Evolutionary conservation across 2,329 filamentous ascomycete genomes (phyloP).

Genomic region (Penicillium janthinellum): DNA sequence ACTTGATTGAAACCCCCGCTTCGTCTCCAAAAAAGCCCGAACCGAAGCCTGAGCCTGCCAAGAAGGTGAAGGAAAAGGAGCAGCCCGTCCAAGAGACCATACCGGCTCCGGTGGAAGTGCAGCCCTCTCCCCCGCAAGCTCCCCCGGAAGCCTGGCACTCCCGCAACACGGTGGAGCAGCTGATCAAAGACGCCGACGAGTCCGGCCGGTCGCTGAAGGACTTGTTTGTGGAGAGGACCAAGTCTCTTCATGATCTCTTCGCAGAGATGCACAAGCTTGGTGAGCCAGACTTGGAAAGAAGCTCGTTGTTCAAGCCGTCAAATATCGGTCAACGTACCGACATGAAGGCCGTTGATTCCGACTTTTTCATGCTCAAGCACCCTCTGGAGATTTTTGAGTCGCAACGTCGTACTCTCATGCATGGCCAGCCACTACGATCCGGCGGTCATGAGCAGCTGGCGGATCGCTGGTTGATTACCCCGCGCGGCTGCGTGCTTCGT

Average conservation of each 20-base stretch:
- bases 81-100: slow-evolving; percentile 26
- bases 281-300: slow-evolving; percentile 40
- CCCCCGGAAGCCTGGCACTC: slow-evolving; percentile 35
- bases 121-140: slow-evolving; percentile 8
- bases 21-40: slow-evolving; percentile 27
- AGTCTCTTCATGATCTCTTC: slow-evolving; percentile 41
- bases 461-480: slow-evolving; percentile 48
- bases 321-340: slow-evolving; percentile 45
- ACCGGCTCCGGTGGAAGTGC: slow-evolving; percentile 23
- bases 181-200: slow-evolving; percentile 43
- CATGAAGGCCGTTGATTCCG: slow-evolving; percentile 45
- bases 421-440: slow-evolving; percentile 46
- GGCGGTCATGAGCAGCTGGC: slow-evolving; percentile 40
- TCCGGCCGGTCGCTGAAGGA: slow-evolving; percentile 41
- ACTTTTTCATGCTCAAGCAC: slow-evolving; percentile 44
- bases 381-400: slow-evolving; percentile 46
- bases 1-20: slow-evolving; percentile 17
- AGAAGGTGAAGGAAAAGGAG: slow-evolving; percentile 31
- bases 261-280: slow-evolving; percentile 43
- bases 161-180: slow-evolving; percentile 44
- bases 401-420: slow-evolving; percentile 45
- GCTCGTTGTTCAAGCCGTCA: slow-evolving; percentile 45
- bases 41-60: slow-evolving; percentile 24
- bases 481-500: slow-evolving; percentile 47
- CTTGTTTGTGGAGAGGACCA: slow-evolving; percentile 43